Evolutionary conservation across 495 filamentous ascomycete genomes (phyloP).

Genomic region (Chaetomium tenue): DNA sequence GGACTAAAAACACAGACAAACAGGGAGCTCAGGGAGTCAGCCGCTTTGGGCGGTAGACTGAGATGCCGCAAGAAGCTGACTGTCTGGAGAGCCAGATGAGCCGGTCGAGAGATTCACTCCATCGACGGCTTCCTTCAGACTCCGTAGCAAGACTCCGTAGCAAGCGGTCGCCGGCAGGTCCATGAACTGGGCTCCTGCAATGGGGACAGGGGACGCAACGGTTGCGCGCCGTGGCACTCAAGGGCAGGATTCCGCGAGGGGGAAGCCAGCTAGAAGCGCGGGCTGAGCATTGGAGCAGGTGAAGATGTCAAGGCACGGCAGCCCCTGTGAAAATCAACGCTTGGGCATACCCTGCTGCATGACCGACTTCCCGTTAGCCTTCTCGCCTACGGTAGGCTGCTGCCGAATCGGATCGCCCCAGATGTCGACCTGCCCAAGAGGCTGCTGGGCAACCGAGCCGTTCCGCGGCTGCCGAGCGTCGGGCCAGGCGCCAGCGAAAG

Average conservation of each 20-base stretch:
- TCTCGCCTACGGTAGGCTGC: background rate
- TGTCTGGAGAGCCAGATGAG: too few relatives aligned
- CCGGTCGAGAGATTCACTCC: background rate
- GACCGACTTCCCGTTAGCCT: background rate
- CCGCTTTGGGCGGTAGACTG: too few relatives aligned
- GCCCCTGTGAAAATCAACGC: slow-evolving; percentile 5
- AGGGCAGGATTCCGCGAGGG: background rate
- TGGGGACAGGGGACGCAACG: too few relatives aligned
- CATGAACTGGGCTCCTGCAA: background rate
- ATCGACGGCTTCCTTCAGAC: background rate
- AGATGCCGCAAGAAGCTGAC: too few relatives aligned
- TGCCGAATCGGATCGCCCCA: background rate
- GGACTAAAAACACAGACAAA: too few relatives aligned
- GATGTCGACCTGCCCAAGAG: background rate
- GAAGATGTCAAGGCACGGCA: background rate
- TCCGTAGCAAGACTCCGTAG: too few relatives aligned
- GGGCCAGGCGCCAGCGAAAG: slow-evolving; percentile 21
- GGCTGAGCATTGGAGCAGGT: too few relatives aligned
- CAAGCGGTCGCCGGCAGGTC: background rate
- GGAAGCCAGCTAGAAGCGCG: background rate
- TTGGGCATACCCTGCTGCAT: slow-evolving; percentile 21
- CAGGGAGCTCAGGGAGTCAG: too few relatives aligned
- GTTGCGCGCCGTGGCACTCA: background rate
- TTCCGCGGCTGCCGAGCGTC: slow-evolving; percentile 16
- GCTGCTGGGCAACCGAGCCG: background rate